phyloP scores from a whole-genome alignment of 2,329 filamentous ascomycete genomes.

The Cytospora paraplurivora region DNA sequence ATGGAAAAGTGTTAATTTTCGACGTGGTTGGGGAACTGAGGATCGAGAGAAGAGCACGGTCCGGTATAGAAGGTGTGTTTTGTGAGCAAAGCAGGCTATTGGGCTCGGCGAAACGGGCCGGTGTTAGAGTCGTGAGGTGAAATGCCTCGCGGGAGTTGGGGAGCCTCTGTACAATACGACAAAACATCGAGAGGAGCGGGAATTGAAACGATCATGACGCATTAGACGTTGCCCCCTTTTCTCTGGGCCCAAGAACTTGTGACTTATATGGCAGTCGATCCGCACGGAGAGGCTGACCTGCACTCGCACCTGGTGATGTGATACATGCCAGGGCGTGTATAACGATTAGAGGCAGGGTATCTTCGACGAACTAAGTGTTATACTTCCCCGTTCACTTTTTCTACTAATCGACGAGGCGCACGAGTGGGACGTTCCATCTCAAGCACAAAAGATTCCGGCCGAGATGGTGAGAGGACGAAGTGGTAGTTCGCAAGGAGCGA shows the following conservation, averaged over 20 bases:
- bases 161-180: conserved; percentile 22
- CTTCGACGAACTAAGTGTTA: not conserved
- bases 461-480: no score
- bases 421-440: not conserved
- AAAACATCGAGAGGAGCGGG: conserved; percentile 7
- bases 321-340: not conserved
- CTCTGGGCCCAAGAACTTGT: not conserved
- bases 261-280: not conserved
- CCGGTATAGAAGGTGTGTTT: not conserved
- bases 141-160: conserved; percentile 1
- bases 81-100: not conserved
- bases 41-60: not conserved
- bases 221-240: conserved; percentile 21
- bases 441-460: no score
- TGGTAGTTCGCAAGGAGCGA: no score
- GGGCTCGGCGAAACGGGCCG: not conserved
- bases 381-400: not conserved
- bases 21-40: not conserved
- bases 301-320: not conserved
- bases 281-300: not conserved
- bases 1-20: not conserved
- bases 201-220: conserved; percentile 19
- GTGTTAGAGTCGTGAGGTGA: not conserved
- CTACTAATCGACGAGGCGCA: not conserved
- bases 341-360: not conserved